Conservation (phyloP, 2,329 filamentous ascomycete genomes). For the Aspergillus piperis region DNA sequence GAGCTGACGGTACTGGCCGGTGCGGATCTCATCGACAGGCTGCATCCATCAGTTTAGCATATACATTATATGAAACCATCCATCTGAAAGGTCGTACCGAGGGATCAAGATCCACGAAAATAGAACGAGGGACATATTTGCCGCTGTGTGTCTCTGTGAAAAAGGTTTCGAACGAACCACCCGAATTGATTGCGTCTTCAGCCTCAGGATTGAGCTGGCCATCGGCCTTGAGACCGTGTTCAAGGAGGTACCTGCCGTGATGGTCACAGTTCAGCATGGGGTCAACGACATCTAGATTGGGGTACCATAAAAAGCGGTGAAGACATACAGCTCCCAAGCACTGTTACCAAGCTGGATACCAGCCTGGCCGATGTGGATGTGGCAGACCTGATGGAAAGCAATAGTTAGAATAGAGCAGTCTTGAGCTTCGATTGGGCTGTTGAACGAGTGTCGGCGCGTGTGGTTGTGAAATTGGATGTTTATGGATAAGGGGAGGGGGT, state of each 20-base stretch:
- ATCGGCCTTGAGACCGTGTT: slow-evolving; percentile 64
- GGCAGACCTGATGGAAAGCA: slow-evolving; percentile 55
- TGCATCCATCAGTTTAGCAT: slow-evolving; percentile 29
- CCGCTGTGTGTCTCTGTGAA: slow-evolving; percentile 65
- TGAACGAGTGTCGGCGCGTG: neutral
- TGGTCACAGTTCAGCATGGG: slow-evolving; percentile 4
- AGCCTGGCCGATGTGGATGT: slow-evolving; percentile 69
- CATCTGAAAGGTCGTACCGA: slow-evolving; percentile 47
- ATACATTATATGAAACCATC: neutral
- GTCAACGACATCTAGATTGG: neutral
- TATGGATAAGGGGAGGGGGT: slow-evolving; percentile 18
- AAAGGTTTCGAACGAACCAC: slow-evolving; percentile 65
- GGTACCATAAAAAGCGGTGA: slow-evolving; percentile 31
- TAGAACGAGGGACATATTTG: slow-evolving; percentile 69
- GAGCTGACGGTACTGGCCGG: slow-evolving; percentile 62
- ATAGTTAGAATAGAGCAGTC: slow-evolving; percentile 11
- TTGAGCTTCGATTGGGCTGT: neutral
- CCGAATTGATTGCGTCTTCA: slow-evolving; percentile 53
- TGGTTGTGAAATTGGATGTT: slow-evolving; percentile 11
- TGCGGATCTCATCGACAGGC: slow-evolving; percentile 68
- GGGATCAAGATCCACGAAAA: slow-evolving; percentile 68
- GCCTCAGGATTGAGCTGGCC: slow-evolving; percentile 60
- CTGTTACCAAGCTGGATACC: slow-evolving; percentile 68
- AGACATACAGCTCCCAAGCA: slow-evolving; percentile 67
- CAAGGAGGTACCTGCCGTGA: slow-evolving; percentile 60